Base-by-base conservation (phyloP, 2,329 filamentous ascomycete genomes). In the Colletotrichum sojae region DNA sequence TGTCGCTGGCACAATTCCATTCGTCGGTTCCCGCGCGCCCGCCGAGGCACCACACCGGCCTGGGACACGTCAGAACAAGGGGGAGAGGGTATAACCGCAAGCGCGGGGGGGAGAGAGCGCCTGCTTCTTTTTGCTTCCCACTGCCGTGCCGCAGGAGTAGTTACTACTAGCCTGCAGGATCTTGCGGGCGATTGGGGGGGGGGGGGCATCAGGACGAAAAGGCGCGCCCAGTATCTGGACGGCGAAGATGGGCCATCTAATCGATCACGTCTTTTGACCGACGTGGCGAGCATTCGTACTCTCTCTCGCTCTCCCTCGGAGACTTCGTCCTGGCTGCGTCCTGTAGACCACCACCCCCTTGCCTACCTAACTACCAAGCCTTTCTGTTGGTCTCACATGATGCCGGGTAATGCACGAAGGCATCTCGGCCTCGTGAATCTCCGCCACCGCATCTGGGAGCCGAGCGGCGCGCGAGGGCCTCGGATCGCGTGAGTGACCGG, bases 1-100 rank as follows among this genome's bases (percentile, higher is more conserved):
- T 55, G 67, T 69, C 67, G 62, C 49, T 66, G 67, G 55, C 67
- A 69, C 18, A 43, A 31, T 36, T 20, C 43, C 45, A 67, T 69
- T 67, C 62, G 67, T 52, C 56, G n/a, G 39, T 22, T 15, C 49
- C n/a, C 25, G 36, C 58, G 48, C 48, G 49, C 58, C 22, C 18
- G 36, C 62, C 54, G 66, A 55, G 55, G 43, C 12, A 31, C 51
- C 43, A 55, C 40, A 12, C n/a, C 25, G 55, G 18, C 36, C 25
- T 31, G 22, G 55, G 60, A 66, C 66, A 69, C 66, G 49, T 69
- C 66, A 69, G 49, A 66, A 46, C 15, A 46, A 15, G n/a, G 12
- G 48, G 55, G 6, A 45, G 31, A 36, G 43, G 45, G 25, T 31
- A 46, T 25, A 58, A 36, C 31, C 31, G 31, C 31, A 22, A 22